Percentiles rank a stretch among this genome's conserved stretches.
phyloP scores from a whole-genome alignment of 805 yeast species.

The Torulaspora microellipsoides region DNA sequence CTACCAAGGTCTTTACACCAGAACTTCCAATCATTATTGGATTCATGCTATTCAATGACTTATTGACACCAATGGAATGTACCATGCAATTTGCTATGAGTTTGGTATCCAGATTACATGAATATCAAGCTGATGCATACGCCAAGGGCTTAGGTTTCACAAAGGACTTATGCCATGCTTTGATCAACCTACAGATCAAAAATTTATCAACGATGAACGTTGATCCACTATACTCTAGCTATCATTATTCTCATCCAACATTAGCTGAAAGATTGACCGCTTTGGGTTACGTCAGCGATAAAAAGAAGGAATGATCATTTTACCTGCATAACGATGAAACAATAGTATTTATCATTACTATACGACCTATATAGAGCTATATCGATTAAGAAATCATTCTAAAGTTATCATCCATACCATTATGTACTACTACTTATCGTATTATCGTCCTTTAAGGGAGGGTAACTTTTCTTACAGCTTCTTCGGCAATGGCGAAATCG shows the following conservation, averaged over 20 bases:
- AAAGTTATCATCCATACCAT: too few relatives aligned
- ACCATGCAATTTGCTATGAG: constrained; percentile 62
- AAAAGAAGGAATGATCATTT: constrained; percentile 18
- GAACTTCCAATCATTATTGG: constrained; percentile 77
- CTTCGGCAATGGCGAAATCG: background rate
- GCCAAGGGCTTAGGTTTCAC: constrained; percentile 75
- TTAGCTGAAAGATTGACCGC: constrained; percentile 84
- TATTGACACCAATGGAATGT: constrained; percentile 73
- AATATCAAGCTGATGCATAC: constrained; percentile 88
- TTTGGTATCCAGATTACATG: constrained; percentile 75
- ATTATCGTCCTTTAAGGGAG: background rate
- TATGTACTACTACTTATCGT: too few relatives aligned
- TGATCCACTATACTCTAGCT: constrained; percentile 84
- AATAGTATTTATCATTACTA: background rate
- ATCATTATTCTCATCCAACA: constrained; percentile 88
- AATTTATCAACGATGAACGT: constrained; percentile 85
- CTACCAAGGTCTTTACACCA: constrained; percentile 28
- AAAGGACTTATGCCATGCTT: constrained; percentile 60
- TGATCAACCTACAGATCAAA: constrained; percentile 71
- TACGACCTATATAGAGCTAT: too few relatives aligned
- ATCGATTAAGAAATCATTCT: too few relatives aligned
- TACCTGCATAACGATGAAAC: background rate
- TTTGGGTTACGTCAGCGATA: constrained; percentile 43
- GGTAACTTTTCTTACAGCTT: constrained; percentile 2
- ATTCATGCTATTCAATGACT: constrained; percentile 70